Evolutionary conservation across 2,329 filamentous ascomycete genomes (phyloP).

Genomic region (Pseudocercospora vitis): DNA sequence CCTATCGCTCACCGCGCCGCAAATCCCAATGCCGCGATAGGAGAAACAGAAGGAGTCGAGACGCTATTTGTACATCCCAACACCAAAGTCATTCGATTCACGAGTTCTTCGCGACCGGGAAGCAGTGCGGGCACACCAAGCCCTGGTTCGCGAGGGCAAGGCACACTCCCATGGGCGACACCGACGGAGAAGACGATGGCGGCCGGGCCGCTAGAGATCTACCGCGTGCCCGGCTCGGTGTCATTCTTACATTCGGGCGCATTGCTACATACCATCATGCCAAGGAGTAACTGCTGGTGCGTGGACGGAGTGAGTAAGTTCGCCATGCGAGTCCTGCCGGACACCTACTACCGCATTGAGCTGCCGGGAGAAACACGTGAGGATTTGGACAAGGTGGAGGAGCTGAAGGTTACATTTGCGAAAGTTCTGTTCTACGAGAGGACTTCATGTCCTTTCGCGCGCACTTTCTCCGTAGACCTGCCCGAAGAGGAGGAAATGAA

Average conservation of each 20-base stretch:
- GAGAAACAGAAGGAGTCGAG: slow-evolving; percentile 55
- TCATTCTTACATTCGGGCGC: slow-evolving; percentile 84
- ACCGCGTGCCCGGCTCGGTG: slow-evolving; percentile 80
- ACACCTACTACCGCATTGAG: slow-evolving; percentile 89
- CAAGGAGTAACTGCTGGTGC: slow-evolving; percentile 91
- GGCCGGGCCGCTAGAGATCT: slow-evolving; percentile 76
- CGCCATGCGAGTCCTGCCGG: slow-evolving; percentile 78
- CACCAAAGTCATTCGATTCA: slow-evolving; percentile 70
- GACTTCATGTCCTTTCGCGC: slow-evolving; percentile 80
- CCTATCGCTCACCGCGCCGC: slow-evolving; percentile 42
- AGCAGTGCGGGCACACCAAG: slow-evolving; percentile 24
- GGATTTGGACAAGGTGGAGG: slow-evolving; percentile 63
- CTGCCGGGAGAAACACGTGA: slow-evolving; percentile 66
- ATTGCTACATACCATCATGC: slow-evolving; percentile 81
- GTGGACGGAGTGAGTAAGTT: slow-evolving; percentile 82
- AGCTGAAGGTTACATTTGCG: slow-evolving; percentile 68
- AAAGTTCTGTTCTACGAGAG: slow-evolving; percentile 82
- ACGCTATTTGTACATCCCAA: slow-evolving; percentile 73
- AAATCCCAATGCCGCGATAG: slow-evolving; percentile 36
- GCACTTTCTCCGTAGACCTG: slow-evolving; percentile 71
- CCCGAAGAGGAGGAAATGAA: slow-evolving; percentile 67
- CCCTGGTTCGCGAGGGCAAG: slow-evolving; percentile 22
- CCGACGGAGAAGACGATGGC: slow-evolving; percentile 80
- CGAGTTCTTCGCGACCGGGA: slow-evolving; percentile 37
- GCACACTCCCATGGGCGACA: slow-evolving; percentile 70